A percentile compares a stretch with the other conserved stretches of the same genome.
Evolutionary conservation across 495 filamentous ascomycete genomes (phyloP).

Genomic region (Apodospora peruviana): DNA sequence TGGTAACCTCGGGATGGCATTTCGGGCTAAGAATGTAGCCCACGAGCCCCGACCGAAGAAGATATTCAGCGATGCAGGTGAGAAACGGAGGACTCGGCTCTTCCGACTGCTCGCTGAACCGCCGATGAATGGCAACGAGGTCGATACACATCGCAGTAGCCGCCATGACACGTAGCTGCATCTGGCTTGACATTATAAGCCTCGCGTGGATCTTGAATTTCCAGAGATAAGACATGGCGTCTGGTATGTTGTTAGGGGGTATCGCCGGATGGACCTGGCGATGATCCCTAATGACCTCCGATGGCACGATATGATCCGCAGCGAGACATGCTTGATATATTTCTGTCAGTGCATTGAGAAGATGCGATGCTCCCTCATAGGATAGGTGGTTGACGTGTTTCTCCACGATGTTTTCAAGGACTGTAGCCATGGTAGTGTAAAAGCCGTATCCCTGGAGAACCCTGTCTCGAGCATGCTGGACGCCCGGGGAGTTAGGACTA

Average conservation of each 20-base stretch:
- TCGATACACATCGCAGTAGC: conserved; percentile 67
- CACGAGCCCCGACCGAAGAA: conserved; percentile 61
- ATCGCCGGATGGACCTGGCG: conserved; percentile 23
- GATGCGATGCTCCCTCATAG: conserved; percentile 34
- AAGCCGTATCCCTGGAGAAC: conserved; percentile 30
- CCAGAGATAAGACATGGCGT: conserved; percentile 59
- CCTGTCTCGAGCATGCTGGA: conserved; percentile 16
- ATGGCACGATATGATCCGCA: conserved; percentile 26
- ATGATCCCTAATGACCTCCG: conserved; percentile 27
- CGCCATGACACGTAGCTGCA: conserved; percentile 79
- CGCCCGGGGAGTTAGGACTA: conserved; percentile 7
- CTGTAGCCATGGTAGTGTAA: conserved; percentile 35
- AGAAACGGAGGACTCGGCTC: conserved; percentile 47
- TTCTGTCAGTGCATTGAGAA: conserved; percentile 29
- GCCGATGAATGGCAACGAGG: conserved; percentile 56
- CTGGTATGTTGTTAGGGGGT: conserved; percentile 16
- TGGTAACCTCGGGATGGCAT: conserved; percentile 86
- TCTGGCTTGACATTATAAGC: conserved; percentile 73
- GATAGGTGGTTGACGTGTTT: conserved; percentile 42
- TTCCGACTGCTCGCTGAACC: conserved; percentile 33
- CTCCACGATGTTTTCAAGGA: conserved; percentile 38
- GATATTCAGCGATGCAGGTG: conserved; percentile 58
- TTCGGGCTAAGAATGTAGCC: conserved; percentile 86
- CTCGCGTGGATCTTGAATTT: conserved; percentile 63
- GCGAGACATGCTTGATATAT: conserved; percentile 39